phyloP scores from a whole-genome alignment of 1,284 basidiomycete genomes.

The Coriolopsis trogii region DNA sequence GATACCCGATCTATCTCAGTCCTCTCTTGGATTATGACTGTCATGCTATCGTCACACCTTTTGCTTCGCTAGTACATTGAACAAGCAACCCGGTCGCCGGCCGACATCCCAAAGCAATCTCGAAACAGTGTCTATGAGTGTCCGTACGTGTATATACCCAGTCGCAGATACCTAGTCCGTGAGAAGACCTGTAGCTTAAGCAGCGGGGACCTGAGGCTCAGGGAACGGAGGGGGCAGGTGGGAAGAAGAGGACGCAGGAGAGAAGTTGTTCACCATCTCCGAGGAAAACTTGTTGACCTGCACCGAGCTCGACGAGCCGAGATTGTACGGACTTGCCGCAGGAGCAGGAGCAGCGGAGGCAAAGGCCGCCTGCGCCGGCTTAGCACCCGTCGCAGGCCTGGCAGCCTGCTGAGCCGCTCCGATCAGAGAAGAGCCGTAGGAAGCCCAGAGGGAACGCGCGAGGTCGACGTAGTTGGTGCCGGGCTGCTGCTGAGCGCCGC shows the following conservation, averaged over 20 bases:
- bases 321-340: slow-evolving; percentile 15
- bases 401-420: slow-evolving; percentile 22
- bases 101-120: not conserved
- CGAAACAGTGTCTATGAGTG: not conserved
- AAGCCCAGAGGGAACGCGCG: slow-evolving; percentile 20
- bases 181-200: not conserved
- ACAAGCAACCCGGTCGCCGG: not conserved
- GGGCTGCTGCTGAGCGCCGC: slow-evolving; percentile 2
- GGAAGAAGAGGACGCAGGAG: slow-evolving; percentile 13
- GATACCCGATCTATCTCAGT: no score
- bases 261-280: slow-evolving; percentile 24
- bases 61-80: not conserved
- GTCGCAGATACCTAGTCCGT: not conserved
- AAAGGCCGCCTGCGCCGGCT: slow-evolving; percentile 3
- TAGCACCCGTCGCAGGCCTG: slow-evolving; percentile 18
- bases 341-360: slow-evolving; percentile 3
- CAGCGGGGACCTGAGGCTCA: slow-evolving; percentile 19
- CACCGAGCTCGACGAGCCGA: slow-evolving; percentile 21
- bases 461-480: slow-evolving; percentile 15
- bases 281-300: slow-evolving; percentile 20
- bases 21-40: no score
- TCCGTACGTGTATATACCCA: not conserved
- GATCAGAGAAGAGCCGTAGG: slow-evolving; percentile 22
- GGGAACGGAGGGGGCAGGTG: slow-evolving; percentile 21
- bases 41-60: no score